These are phyloP conservation scores for Phaeosphaeria sp. DNA, from an alignment of 2,329 filamentous ascomycete species.

Conservation along the genomic window DNA sequence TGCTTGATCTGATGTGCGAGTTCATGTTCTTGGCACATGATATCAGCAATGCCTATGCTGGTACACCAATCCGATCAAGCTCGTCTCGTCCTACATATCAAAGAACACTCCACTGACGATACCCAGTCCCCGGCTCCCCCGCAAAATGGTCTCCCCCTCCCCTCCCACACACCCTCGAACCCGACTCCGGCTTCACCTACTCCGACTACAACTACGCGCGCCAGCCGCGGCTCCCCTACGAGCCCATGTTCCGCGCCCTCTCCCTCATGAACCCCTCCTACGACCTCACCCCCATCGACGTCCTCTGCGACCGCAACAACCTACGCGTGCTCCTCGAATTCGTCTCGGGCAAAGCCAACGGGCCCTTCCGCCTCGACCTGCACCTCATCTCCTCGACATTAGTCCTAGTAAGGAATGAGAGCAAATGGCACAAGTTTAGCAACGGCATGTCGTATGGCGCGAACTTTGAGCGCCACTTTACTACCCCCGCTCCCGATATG, in stretches of 20 bases:
- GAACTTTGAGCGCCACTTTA: constrained; percentile 40
- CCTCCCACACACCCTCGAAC: constrained; percentile 24
- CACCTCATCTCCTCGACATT: constrained; percentile 32
- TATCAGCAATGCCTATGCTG: background rate
- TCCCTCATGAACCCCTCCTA: constrained; percentile 28
- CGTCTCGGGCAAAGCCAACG: constrained; percentile 29
- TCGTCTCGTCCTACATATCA: background rate
- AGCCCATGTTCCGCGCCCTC: constrained; percentile 35
- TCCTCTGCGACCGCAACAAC: constrained; percentile 40
- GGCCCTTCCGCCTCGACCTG: constrained; percentile 33
- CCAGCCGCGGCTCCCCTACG: constrained; percentile 30
- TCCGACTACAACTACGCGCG: constrained; percentile 38
- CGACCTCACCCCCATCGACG: constrained; percentile 28
- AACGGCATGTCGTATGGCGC: constrained; percentile 24
- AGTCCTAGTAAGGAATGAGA: constrained; percentile 34
- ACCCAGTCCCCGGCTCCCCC: constrained; percentile 32
- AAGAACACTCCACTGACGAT: constrained; percentile 1
- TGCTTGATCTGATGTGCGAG: background rate
- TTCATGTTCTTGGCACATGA: background rate
- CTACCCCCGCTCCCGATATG: constrained; percentile 23
- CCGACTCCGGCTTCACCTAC: constrained; percentile 29
- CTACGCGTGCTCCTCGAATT: constrained; percentile 36
- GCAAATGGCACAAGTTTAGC: constrained; percentile 27
- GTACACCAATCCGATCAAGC: background rate
- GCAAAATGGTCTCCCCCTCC: constrained; percentile 27